Percentiles rank a stretch among this genome's conserved stretches.
Conservation (phyloP, 306 rosid genomes). For the Glycine tomentella region DNA sequence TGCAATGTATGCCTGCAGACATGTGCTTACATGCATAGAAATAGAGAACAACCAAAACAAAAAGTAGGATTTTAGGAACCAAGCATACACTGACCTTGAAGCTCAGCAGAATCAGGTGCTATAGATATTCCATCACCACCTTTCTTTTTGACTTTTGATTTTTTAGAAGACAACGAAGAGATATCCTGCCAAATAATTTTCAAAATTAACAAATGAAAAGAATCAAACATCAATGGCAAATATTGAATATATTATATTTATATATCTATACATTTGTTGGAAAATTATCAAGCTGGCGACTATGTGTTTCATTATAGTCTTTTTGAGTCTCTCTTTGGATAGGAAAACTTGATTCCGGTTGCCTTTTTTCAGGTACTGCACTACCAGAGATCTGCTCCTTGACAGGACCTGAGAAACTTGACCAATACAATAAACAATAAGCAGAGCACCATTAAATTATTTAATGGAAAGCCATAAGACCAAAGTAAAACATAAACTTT, state of each 20-base stretch:
- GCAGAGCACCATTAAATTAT: slow-evolving; percentile 63
- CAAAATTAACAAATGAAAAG: slow-evolving; percentile 49
- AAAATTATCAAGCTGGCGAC: slow-evolving; percentile 54
- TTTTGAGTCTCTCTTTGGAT: slow-evolving; percentile 59
- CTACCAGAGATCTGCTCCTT: slow-evolving; percentile 78
- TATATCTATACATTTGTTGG: slow-evolving; percentile 63
- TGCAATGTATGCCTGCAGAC: neutral
- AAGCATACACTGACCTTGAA: slow-evolving; percentile 72
- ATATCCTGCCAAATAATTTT: slow-evolving; percentile 67
- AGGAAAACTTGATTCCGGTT: slow-evolving; percentile 58
- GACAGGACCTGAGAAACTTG: slow-evolving; percentile 99
- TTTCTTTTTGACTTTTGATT: slow-evolving; percentile 80
- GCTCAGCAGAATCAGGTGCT: slow-evolving; percentile 63
- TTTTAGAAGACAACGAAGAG: slow-evolving; percentile 71
- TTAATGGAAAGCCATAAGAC: slow-evolving; percentile 42
- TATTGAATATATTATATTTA: slow-evolving; percentile 18
- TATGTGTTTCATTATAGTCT: slow-evolving; percentile 59
- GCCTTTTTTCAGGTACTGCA: slow-evolving; percentile 70
- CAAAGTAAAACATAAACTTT: neutral
- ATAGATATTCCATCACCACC: slow-evolving; percentile 58
- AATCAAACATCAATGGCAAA: slow-evolving; percentile 43
- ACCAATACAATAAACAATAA: slow-evolving; percentile 94
- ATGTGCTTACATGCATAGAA: neutral
- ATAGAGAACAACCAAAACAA: slow-evolving; percentile 24
- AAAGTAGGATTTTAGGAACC: slow-evolving; percentile 34